Evolutionary conservation across 371 early-diverging fungal species (phyloP).

Genomic region (Mucor plumbeus): DNA sequence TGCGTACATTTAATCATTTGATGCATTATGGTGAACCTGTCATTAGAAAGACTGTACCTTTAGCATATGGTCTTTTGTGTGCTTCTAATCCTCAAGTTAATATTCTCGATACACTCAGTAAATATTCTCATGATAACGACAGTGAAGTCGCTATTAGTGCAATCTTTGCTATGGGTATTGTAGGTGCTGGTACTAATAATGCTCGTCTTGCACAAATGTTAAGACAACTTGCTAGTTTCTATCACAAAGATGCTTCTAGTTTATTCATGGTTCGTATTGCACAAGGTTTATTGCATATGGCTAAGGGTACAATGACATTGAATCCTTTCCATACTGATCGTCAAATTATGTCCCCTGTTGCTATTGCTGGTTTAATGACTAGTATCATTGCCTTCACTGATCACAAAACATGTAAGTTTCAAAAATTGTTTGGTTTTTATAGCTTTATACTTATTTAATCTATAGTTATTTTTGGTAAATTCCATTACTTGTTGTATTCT

Average conservation of each 20-base stretch:
- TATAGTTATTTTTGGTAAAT: conserved; percentile 81
- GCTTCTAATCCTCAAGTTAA: conserved; percentile 94
- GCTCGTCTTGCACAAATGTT: conserved; percentile 97
- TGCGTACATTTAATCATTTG: conserved; percentile 94
- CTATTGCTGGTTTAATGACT: conserved; percentile 88
- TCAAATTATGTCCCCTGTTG: conserved; percentile 87
- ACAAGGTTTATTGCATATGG: conserved; percentile 98
- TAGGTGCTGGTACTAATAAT: conserved; percentile 99
- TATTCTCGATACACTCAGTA: conserved; percentile 95
- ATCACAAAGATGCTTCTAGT: conserved; percentile 93
- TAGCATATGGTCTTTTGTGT: conserved; percentile 94
- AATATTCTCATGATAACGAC: conserved; percentile 97
- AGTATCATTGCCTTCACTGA: conserved; percentile 91
- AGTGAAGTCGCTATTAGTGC: conserved; percentile 93
- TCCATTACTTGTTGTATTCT: conserved; percentile 94
- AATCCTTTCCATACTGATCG: conserved; percentile 95
- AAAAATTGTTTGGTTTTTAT: background rate
- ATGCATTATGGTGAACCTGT: conserved; percentile 99
- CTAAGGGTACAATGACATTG: conserved; percentile 96
- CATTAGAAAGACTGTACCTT: conserved; percentile 92
- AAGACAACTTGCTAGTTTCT: conserved; percentile 95
- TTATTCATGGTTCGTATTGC: conserved; percentile 95
- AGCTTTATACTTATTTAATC: background rate
- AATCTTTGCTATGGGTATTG: conserved; percentile 98
- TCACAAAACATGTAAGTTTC: conserved; percentile 79